phyloP scores from a whole-genome alignment of 73 alveolate genomes.

The Paramecium sonneborni region DNA sequence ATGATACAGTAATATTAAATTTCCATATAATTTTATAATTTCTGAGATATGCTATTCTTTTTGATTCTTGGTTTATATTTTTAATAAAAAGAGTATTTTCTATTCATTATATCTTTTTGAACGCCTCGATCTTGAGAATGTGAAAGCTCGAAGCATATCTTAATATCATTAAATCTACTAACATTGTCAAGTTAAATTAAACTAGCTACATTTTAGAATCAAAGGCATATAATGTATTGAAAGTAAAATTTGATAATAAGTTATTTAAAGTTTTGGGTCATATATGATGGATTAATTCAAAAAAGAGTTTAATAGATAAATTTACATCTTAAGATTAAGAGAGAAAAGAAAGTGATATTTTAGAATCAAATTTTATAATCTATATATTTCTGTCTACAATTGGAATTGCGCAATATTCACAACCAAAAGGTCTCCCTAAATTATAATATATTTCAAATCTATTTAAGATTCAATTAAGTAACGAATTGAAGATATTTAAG shows the following conservation, averaged over 20 bases:
- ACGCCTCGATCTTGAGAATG: too few relatives aligned
- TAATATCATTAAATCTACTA: too few relatives aligned
- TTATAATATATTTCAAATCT: constrained; percentile 17
- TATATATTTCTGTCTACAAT: constrained; percentile 21
- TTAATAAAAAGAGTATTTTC: too few relatives aligned
- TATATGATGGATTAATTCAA: constrained; percentile 62
- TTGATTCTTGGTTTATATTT: too few relatives aligned
- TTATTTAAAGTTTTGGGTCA: constrained; percentile 23
- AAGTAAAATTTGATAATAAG: not conserved
- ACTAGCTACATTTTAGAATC: not conserved
- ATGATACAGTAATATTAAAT: constrained; percentile 38
- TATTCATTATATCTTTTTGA: too few relatives aligned
- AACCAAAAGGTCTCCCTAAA: constrained; percentile 61
- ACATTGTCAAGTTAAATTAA: not conserved
- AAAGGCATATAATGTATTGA: not conserved
- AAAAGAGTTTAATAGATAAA: constrained; percentile 60
- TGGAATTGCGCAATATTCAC: constrained; percentile 52
- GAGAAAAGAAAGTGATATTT: constrained; percentile 60
- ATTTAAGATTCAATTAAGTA: constrained; percentile 3
- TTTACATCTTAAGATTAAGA: constrained; percentile 64
- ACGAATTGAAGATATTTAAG: constrained; percentile 54
- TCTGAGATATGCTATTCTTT: too few relatives aligned
- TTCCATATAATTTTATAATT: too few relatives aligned
- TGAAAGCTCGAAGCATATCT: too few relatives aligned
- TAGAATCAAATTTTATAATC: constrained; percentile 21